Evolutionary conservation across 495 filamentous ascomycete genomes (phyloP), one percentile per base, ranked within the genome.

Genomic region (Bombardia bombarda): DNA sequence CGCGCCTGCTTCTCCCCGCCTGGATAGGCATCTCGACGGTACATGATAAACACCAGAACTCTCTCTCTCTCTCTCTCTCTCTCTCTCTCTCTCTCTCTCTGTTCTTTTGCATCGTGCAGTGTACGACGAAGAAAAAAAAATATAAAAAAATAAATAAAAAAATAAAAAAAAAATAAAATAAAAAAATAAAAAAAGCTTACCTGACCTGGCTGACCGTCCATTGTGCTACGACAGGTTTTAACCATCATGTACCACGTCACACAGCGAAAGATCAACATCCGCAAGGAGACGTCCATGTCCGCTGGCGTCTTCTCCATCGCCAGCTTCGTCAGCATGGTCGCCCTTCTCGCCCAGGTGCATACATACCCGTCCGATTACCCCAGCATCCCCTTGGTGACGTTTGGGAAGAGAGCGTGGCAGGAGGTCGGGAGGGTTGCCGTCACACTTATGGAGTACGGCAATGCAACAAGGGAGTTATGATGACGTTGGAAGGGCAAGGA

Each of bases 1-100:
- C 84, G 0, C 78, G 84, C 20, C 74, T 87, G 45, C 75, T 92
- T n/a, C 68, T 92, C 3, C 84, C 85, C 18, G 85, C 86, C 18
- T 92, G 87, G 86, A 82, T 94, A 42, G 80, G 79, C 38, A 90
- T 94, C 42, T 83, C 86, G 38, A 87, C 79, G 31, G 84, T 86
- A 66, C n/a, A n/a, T n/a, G n/a, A n/a, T n/a, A n/a, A n/a, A n/a
- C n/a, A n/a, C n/a, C 32, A 69, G 60, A 39, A 37, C 20, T 32
- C 17, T 34, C 17, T 22, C 23, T 17, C 18, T 18, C 22, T 19
- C 22, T 6, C 20, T 33, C n/a, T 16, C 19, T 8, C 37, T 12
- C 16, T 23, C 17, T 31, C 2, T 17, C n/a, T 28, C n/a, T n/a
- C n/a, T n/a, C n/a, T n/a, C n/a, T n/a, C n/a, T n/a, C n/a, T n/a